phyloP scores from a whole-genome alignment of 352 stramenopile genomes.

The Phytopythium sindhum region DNA sequence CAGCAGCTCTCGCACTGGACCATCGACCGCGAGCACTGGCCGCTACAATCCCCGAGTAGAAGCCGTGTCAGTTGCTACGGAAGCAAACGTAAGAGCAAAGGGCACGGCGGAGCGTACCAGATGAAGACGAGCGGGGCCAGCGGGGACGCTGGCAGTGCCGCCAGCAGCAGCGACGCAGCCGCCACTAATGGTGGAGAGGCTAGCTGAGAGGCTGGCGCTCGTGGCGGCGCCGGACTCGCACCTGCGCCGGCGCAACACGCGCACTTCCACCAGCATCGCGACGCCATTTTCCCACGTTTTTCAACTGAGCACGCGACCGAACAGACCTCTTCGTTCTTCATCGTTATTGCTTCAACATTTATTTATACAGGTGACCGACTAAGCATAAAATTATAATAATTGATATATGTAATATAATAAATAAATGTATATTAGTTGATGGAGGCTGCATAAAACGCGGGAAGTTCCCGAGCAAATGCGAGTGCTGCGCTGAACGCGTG shows the following conservation, averaged over 20 bases:
- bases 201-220: background rate
- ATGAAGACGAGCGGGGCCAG: conserved; percentile 6
- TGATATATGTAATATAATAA: background rate
- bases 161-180: conserved; percentile 2
- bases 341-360: background rate
- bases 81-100: background rate
- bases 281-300: background rate
- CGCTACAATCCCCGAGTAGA: background rate
- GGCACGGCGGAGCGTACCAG: background rate
- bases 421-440: background rate
- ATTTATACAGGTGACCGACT: background rate
- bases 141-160: background rate
- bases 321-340: background rate
- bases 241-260: background rate
- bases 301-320: background rate
- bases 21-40: background rate
- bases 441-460: conserved; percentile 15
- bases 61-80: background rate
- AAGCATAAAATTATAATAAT: too few relatives aligned
- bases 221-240: background rate
- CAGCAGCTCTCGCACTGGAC: conserved; percentile 7
- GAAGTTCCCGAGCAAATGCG: conserved; percentile 19
- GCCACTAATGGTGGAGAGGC: background rate
- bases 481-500: conserved; percentile 20
- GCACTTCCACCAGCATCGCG: background rate